A percentile compares a stretch with the other conserved stretches of the same genome.
Conservation (phyloP, 495 filamentous ascomycete species). For the Trichoderma gamsii region DNA sequence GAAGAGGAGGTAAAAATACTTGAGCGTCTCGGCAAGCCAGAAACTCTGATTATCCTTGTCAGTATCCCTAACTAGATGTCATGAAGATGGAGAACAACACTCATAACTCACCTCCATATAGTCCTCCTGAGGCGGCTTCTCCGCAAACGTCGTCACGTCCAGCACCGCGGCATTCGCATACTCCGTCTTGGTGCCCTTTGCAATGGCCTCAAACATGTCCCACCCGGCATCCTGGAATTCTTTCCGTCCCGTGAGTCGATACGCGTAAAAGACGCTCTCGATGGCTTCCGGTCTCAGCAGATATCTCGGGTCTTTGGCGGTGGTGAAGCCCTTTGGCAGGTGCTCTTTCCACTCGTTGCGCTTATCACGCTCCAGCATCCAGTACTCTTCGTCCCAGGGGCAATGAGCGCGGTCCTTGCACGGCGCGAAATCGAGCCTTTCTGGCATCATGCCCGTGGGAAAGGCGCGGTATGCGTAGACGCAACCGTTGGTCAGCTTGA, state of each 20-base stretch:
- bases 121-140: conserved; percentile 6
- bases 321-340: conserved; percentile 30
- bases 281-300: conserved; percentile 57
- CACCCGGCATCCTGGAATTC: conserved; percentile 64
- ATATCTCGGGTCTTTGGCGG: conserved; percentile 16
- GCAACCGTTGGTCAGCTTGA: conserved; percentile 76
- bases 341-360: conserved; percentile 27
- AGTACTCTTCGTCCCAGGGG: conserved; percentile 63
- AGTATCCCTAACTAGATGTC: neutral
- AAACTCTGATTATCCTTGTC: conserved; percentile 19
- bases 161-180: conserved; percentile 53
- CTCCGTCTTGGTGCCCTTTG: conserved; percentile 52
- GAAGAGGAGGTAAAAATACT: conserved; percentile 76
- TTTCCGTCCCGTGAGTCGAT: conserved; percentile 64
- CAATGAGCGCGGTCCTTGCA: conserved; percentile 61
- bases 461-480: conserved; percentile 77
- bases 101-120: conserved; percentile 17
- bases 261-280: conserved; percentile 69
- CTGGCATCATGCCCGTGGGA: conserved; percentile 81
- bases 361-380: conserved; percentile 27
- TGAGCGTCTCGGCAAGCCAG: conserved; percentile 59
- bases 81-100: neutral
- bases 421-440: conserved; percentile 55
- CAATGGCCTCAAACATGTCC: conserved; percentile 67
- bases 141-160: conserved; percentile 37